Evolutionary conservation across 441 rosid genomes (phyloP), one percentile per base, ranked within the genome.

Genomic region (Adansonia madagascariensis): DNA sequence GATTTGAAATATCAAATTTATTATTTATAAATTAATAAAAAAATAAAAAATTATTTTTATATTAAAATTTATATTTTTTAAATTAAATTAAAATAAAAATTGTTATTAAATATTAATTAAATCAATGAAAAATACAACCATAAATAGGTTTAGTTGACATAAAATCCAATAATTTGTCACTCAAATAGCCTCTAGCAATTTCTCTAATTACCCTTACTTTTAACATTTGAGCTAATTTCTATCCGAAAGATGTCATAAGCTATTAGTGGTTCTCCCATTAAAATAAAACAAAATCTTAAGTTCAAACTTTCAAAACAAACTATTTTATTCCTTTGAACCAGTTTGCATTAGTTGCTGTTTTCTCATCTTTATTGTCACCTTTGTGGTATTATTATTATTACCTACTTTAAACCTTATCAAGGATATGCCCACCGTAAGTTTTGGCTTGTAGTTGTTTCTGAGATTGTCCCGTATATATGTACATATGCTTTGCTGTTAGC

Each of bases 81-180:
- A 27, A 27, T 27, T 27, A 27, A 27, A 27, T 27, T 27, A 0
- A 27, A 27, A 27, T 27, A 27, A 27, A 27, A 27, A 27, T 27
- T 27, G 2, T 27, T 27, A 27, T 27, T 27, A 27, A 27, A 27
- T 27, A 27, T 27, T 27, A 27, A 27, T 27, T 27, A 27, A 27
- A 27, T 27, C 31, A 27, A 27, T 27, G 31, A 27, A 27, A 27
- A 27, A 27, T 27, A 27, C 31, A 27, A 27, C 31, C 31, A 27
- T 27, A 27, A 27, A 27, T 27, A 1, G 31, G 31, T 27, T 27
- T 27, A 27, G 31, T 27, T 27, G 31, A 27, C 31, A 27, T 20
- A 39, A 47, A 73, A 22, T 74, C 50, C 64, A 20, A 76, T 55
- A 6, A 11, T 62, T 10, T 73, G 65, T 64, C 61, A n/a, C 31